These are phyloP conservation scores for Orbilia blumenaviensis DNA, from an alignment of 2,329 filamentous ascomycete genomes.

Conservation along the genomic window DNA sequence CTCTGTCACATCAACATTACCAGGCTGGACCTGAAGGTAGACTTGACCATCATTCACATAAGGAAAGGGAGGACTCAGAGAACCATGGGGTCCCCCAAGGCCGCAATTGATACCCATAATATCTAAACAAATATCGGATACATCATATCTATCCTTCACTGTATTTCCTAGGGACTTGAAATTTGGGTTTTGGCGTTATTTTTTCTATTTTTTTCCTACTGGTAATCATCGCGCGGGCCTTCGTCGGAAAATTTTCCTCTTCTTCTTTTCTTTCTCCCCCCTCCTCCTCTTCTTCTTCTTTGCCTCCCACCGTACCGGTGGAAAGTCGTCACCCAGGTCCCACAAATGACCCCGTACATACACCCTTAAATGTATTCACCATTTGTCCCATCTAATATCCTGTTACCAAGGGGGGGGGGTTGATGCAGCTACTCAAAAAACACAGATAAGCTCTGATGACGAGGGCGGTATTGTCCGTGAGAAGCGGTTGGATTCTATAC, in stretches of 20 bases:
- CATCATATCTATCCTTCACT: neutral
- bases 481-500: neutral
- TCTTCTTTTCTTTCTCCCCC: neutral
- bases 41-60: constrained; percentile 24
- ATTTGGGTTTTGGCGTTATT: neutral
- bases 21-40: constrained; percentile 44
- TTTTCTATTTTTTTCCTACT: neutral
- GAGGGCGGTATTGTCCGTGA: no score
- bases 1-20: constrained; percentile 25
- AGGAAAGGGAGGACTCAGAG: constrained; percentile 25
- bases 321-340: no score
- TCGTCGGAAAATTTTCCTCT: neutral
- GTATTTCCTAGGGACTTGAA: constrained; percentile 2
- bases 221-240: neutral
- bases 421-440: no score
- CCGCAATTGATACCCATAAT: constrained; percentile 23
- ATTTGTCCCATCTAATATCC: no score
- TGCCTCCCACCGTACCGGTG: no score
- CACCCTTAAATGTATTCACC: no score
- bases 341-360: no score
- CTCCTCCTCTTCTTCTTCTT: no score
- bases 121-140: neutral
- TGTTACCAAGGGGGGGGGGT: no score
- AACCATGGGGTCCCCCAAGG: neutral
- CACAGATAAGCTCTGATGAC: no score